Percentiles rank a stretch among this genome's conserved stretches.
Evolutionary conservation across 805 yeast genomes (phyloP).

Genomic region (Suhomyces sp.): DNA sequence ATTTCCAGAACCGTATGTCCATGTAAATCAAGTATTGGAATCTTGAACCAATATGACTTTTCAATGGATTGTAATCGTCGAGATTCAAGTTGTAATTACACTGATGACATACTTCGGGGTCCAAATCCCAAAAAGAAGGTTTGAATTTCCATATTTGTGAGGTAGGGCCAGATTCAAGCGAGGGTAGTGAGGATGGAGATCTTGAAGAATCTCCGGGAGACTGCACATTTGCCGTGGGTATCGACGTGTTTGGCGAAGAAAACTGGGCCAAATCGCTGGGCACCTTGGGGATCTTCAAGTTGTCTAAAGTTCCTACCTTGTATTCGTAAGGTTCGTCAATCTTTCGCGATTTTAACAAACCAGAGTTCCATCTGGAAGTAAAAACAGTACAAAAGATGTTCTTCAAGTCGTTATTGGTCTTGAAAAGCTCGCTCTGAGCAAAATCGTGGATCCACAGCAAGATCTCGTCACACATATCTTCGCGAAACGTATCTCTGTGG

Average conservation of each 20-base stretch:
- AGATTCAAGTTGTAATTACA: constrained; percentile 44
- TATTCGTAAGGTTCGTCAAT: constrained; percentile 13
- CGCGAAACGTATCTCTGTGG: constrained; percentile 68
- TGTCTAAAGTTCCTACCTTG: constrained; percentile 33
- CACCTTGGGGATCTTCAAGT: constrained; percentile 37
- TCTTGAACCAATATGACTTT: constrained; percentile 46
- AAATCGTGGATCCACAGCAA: constrained; percentile 63
- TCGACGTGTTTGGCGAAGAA: background rate
- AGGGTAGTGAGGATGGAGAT: background rate
- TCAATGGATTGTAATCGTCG: constrained; percentile 23
- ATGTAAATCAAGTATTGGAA: constrained; percentile 59
- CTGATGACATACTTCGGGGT: constrained; percentile 37
- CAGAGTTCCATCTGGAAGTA: constrained; percentile 59
- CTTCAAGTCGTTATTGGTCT: constrained; percentile 45
- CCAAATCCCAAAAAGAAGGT: constrained; percentile 47
- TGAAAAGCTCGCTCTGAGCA: constrained; percentile 50
- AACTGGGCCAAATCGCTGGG: constrained; percentile 13
- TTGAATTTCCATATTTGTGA: constrained; percentile 32
- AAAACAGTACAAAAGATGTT: constrained; percentile 56
- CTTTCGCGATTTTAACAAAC: constrained; percentile 26
- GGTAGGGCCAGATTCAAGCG: background rate
- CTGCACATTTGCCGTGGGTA: background rate
- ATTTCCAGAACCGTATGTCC: constrained; percentile 72
- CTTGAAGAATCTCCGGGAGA: background rate
- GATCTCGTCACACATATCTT: constrained; percentile 75